Conservation (phyloP, 2,329 filamentous ascomycete species). For the Colletotrichum sp. region DNA sequence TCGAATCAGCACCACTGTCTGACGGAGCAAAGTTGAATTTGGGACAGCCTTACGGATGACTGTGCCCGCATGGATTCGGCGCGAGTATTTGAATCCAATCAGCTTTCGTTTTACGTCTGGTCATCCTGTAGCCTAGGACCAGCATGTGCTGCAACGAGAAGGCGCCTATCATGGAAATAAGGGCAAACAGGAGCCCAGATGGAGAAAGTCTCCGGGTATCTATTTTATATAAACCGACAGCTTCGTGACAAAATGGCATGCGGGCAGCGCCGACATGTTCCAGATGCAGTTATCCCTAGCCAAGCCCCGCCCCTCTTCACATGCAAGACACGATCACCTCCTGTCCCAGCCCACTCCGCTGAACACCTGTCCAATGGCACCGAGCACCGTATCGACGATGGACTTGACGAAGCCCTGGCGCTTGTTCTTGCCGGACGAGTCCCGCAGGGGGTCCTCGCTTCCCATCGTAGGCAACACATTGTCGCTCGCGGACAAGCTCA, state of each 20-base stretch:
- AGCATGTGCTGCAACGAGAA: fast-evolving
- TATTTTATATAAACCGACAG: background rate
- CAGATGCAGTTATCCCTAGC: background rate
- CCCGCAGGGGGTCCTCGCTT: conserved; percentile 64
- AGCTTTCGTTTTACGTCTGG: fast-evolving
- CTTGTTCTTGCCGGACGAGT: conserved; percentile 51
- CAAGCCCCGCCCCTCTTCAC: background rate
- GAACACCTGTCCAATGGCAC: conserved; percentile 52
- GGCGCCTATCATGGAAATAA: background rate
- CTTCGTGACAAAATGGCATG: background rate
- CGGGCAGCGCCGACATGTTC: background rate
- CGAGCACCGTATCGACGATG: conserved; percentile 63
- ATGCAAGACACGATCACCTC: background rate
- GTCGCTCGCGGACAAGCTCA: conserved; percentile 91
- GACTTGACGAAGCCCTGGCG: conserved; percentile 72
- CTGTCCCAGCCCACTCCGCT: conserved; percentile 20
- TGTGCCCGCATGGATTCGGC: no score
- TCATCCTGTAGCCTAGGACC: fast-evolving
- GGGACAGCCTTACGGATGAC: no score
- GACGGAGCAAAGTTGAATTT: background rate
- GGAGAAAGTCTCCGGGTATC: conserved; percentile 6
- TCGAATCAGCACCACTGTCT: background rate
- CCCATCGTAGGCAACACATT: conserved; percentile 95
- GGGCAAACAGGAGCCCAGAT: background rate
- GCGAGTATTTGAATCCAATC: no score